Evolutionary conservation across 768 basidiomycete genomes (phyloP).

Genomic region (Pulveroboletus sp.): DNA sequence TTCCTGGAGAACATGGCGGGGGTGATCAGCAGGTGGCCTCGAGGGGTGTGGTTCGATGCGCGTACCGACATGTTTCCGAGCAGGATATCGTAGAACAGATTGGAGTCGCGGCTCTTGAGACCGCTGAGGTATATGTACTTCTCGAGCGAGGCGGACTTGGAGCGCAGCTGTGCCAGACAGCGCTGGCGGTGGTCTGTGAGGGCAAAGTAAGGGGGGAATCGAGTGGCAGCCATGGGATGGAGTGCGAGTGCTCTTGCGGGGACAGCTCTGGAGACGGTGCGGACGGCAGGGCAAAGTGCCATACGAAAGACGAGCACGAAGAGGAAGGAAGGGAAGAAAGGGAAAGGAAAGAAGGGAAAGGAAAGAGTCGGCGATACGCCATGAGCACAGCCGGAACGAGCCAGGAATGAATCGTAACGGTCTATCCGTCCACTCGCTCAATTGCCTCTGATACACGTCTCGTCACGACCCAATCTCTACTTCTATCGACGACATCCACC

Average conservation of each 20-base stretch:
- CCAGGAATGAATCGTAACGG: neutral
- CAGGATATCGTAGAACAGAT: conserved; percentile 62
- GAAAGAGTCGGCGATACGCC: neutral
- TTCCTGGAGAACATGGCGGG: conserved; percentile 29
- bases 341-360: neutral
- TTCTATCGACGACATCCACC: neutral
- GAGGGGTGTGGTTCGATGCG: neutral
- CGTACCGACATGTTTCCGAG: conserved; percentile 56
- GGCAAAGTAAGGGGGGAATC: conserved; percentile 46
- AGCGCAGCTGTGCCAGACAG: conserved; percentile 53
- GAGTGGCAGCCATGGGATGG: conserved; percentile 27
- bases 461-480: no score
- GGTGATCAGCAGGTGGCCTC: neutral
- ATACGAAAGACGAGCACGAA: conserved; percentile 1
- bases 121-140: conserved; percentile 68
- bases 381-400: neutral
- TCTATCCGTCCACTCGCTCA: neutral
- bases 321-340: neutral
- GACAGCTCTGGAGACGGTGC: neutral
- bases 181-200: conserved; percentile 51
- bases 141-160: conserved; percentile 52
- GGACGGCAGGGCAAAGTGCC: neutral
- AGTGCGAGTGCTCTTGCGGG: conserved; percentile 3
- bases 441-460: neutral
- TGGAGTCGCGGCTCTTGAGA: conserved; percentile 57